Conservation (phyloP, 768 basidiomycete genomes). For the Mycena polygramma region DNA sequence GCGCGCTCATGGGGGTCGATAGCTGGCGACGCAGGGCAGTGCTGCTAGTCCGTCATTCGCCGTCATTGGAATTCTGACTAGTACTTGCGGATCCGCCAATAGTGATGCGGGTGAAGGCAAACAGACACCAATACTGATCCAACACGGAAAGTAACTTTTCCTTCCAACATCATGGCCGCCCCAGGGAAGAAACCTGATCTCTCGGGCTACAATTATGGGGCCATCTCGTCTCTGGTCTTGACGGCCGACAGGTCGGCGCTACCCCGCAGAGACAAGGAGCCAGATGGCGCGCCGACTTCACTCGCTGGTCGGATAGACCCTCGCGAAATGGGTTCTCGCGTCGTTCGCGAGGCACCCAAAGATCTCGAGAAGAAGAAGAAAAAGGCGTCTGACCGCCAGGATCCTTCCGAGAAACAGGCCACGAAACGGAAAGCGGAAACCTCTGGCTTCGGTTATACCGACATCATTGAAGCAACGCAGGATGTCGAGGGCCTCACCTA, state of each 20-base stretch:
- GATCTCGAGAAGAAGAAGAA: constrained; percentile 96
- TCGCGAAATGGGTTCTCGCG: constrained; percentile 94
- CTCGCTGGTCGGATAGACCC: constrained; percentile 92
- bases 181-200: constrained; percentile 36
- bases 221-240: constrained; percentile 93
- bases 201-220: constrained; percentile 88
- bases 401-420: constrained; percentile 67
- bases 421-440: constrained; percentile 73
- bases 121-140: neutral
- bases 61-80: too few relatives aligned
- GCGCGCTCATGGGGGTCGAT: neutral
- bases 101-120: too few relatives aligned
- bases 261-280: constrained; percentile 93
- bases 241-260: constrained; percentile 89
- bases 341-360: constrained; percentile 84
- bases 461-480: constrained; percentile 95
- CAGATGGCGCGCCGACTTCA: constrained; percentile 95
- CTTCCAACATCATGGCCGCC: constrained; percentile 25
- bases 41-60: too few relatives aligned
- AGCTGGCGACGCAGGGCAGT: too few relatives aligned
- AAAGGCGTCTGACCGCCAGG: constrained; percentile 74
- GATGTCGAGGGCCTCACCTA: constrained; percentile 95
- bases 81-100: too few relatives aligned
- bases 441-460: constrained; percentile 82
- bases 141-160: constrained; percentile 21